Base-by-base conservation (phyloP, 176 grass and related monocot species). In the Ananas comosus region DNA sequence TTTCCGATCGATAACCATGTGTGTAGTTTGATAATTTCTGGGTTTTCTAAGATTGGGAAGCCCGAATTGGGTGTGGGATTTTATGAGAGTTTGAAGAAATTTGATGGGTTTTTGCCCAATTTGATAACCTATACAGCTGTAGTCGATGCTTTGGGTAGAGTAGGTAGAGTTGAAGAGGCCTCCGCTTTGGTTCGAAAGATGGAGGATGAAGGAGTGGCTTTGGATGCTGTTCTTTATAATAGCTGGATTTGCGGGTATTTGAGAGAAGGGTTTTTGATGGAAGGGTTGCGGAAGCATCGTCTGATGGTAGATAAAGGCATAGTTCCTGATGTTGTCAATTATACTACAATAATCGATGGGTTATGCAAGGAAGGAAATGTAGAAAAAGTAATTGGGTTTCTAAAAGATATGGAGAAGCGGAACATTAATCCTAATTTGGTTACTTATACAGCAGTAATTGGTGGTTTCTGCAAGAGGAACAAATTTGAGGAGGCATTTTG, bases 381-480 rank as follows among this genome's bases (percentile, higher is more conserved):
- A 66, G 86, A 96, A n/a, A 91, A 87, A 80, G 85, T 84, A 29
- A 80, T 83, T 56, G 92, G 77, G 23, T 91, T 89, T 76, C 73
- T 87, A 50, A 65, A 85, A 64, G 76, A 81, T 53, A 92, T 96
- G 83, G 69, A 72, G 28, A 76, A 2, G 48, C 47, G 21, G 63
- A 72, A 70, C 61, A 52, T 58, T 70, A 73, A 87, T 25, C 83
- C 83, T 14, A 89, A 89, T 89, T 75, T 89, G 49, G 64, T 89
- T 65, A 96, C 92, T 78, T 89, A 89, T 64, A 96, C 85, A 3
- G 69, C 81, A 72, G 25, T 96, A 50, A 78, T 92, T 53, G 76
- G 76, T 83, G 86, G 88, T 75, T 91, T 85, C 63, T 89, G 88
- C 71, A 89, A 85, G 81, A 91, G 83, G 50, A 77, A 78, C 72